phyloP scores from a whole-genome alignment of 164 flowering plant species.

The Liriodendron chinense region DNA sequence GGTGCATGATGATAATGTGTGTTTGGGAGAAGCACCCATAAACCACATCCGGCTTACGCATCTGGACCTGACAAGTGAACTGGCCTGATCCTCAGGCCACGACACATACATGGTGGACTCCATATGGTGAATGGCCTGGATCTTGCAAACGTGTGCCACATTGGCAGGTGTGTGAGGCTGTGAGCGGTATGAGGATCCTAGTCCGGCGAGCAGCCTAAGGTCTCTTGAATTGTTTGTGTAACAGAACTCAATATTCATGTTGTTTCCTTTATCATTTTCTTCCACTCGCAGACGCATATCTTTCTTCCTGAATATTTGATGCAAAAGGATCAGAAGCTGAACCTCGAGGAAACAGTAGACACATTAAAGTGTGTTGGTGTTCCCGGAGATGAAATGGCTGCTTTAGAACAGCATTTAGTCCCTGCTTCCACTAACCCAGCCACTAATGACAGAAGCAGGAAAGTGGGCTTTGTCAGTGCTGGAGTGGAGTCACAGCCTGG shows the following conservation, averaged over 20 bases:
- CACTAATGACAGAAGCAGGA: slow-evolving; percentile 34
- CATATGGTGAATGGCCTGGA: too few species aligned
- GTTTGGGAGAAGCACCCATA: too few species aligned
- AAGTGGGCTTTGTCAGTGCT: slow-evolving; percentile 85
- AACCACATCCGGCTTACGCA: too few species aligned
- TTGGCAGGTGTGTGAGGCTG: too few species aligned
- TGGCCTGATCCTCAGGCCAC: too few species aligned
- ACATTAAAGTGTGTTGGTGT: slow-evolving; percentile 75
- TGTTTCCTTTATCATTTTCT: neutral
- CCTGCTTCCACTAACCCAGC: slow-evolving; percentile 33
- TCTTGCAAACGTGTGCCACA: too few species aligned
- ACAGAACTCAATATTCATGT: neutral
- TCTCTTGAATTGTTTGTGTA: neutral
- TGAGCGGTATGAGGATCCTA: too few species aligned
- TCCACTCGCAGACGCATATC: slow-evolving; percentile 58
- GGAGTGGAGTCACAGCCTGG: slow-evolving; percentile 54
- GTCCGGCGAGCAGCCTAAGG: too few species aligned
- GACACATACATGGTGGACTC: too few species aligned
- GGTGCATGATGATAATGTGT: too few species aligned
- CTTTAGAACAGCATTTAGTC: slow-evolving; percentile 70
- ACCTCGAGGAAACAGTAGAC: slow-evolving; percentile 73
- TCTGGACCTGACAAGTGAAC: too few species aligned
- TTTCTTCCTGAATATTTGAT: slow-evolving; percentile 83
- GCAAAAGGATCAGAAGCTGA: slow-evolving; percentile 74
- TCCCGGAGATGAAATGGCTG: slow-evolving; percentile 93